A percentile compares a stretch with the other conserved stretches of the same genome.
phyloP scores from a whole-genome alignment of 352 stramenopile genomes.

The Pythium phragmiticola region DNA sequence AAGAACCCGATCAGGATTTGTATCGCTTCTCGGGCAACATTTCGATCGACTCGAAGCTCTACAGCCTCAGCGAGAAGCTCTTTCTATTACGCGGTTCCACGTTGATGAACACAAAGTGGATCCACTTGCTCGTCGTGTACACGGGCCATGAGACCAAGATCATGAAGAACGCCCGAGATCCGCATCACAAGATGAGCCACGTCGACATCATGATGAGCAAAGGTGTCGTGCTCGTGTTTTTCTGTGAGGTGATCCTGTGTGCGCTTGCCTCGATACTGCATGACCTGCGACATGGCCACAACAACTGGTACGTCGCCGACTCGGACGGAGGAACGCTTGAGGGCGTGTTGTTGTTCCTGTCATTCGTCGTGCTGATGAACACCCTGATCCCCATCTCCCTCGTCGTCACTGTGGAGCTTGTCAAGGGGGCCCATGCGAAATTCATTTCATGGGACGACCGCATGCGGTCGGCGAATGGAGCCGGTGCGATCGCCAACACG shows the following conservation, averaged over 20 bases:
- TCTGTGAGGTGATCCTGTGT: conserved; percentile 68
- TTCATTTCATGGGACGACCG: conserved; percentile 77
- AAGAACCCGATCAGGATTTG: conserved; percentile 73
- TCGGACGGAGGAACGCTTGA: conserved; percentile 1
- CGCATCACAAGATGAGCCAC: conserved; percentile 82
- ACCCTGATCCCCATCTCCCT: conserved; percentile 93
- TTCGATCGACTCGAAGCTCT: conserved; percentile 52
- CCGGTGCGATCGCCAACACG: conserved; percentile 82
- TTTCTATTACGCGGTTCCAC: conserved; percentile 70
- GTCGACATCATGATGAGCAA: conserved; percentile 79
- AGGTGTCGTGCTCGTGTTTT: conserved; percentile 76
- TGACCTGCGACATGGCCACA: conserved; percentile 21
- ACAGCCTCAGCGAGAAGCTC: conserved; percentile 74
- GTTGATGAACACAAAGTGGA: conserved; percentile 83
- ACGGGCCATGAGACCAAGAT: conserved; percentile 90
- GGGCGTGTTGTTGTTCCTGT: conserved; percentile 79
- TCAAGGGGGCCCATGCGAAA: conserved; percentile 72
- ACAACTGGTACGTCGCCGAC: conserved; percentile 24
- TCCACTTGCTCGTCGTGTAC: conserved; percentile 70
- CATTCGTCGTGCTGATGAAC: conserved; percentile 91
- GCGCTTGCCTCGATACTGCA: conserved; percentile 48
- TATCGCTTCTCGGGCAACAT: conserved; percentile 80
- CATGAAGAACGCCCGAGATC: conserved; percentile 84
- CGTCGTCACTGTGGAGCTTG: conserved; percentile 85
- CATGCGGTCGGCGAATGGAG: conserved; percentile 51